Percentiles rank a stretch among this genome's conserved stretches.
These are phyloP conservation scores for Arabidopsis lyrata DNA, from an alignment of 441 rosid species.

Conservation along the genomic window DNA sequence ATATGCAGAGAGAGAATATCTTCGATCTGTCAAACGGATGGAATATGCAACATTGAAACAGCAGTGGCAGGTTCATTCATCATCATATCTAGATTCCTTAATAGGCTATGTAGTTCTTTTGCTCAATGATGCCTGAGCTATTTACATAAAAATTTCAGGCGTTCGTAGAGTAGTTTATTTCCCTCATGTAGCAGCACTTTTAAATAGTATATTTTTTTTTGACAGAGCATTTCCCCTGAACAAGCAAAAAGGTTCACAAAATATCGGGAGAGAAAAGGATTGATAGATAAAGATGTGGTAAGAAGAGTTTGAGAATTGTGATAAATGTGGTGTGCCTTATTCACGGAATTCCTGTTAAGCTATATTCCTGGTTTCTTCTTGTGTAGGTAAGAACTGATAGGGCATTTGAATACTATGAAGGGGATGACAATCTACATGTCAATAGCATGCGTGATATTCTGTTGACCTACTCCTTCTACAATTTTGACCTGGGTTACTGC, in stretches of 20 bases:
- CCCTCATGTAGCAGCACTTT: constrained; percentile 32
- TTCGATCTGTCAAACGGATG: constrained; percentile 58
- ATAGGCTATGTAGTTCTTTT: constrained; percentile 23
- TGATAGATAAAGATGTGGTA: constrained; percentile 97
- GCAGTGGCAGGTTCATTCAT: constrained; percentile 85
- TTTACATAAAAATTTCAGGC: constrained; percentile 5
- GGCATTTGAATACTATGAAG: constrained; percentile 76
- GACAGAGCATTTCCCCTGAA: constrained; percentile 85
- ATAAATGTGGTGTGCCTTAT: constrained; percentile 27
- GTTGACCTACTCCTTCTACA: constrained; percentile 93
- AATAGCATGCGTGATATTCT: constrained; percentile 80
- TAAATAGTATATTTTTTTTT: constrained; percentile 34
- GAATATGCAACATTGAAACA: constrained; percentile 82
- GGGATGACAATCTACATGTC: constrained; percentile 93
- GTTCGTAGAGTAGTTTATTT: constrained; percentile 12
- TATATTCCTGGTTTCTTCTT: constrained; percentile 24
- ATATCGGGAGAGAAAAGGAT: constrained; percentile 95
- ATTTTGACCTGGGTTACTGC: constrained; percentile 98
- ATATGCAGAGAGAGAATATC: constrained; percentile 85
- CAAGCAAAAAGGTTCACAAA: constrained; percentile 96
- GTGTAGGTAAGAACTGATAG: constrained; percentile 97
- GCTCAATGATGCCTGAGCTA: constrained; percentile 4
- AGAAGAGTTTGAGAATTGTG: constrained; percentile 43
- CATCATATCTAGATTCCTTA: constrained; percentile 8
- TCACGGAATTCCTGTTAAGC: constrained; percentile 6